phyloP scores from a whole-genome alignment of 2,329 filamentous ascomycete genomes.

The Botrytis tulipae region DNA sequence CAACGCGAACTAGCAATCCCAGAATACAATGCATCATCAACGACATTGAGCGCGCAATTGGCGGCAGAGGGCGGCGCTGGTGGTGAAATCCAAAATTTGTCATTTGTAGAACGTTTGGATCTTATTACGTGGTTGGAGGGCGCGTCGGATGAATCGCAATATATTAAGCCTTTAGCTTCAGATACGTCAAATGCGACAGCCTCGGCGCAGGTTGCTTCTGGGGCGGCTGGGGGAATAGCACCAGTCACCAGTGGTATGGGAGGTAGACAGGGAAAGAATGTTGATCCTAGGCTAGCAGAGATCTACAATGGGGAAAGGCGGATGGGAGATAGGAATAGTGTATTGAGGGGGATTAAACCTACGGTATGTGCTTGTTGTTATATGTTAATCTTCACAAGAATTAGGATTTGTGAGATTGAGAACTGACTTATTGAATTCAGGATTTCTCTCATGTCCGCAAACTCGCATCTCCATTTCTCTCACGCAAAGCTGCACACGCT shows the following conservation, averaged over 20 bases:
- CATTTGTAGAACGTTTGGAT: conserved; percentile 88
- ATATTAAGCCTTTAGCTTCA: conserved; percentile 79
- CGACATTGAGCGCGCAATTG: conserved; percentile 77
- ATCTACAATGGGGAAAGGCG: conserved; percentile 90
- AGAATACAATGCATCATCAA: conserved; percentile 84
- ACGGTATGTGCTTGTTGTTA: conserved; percentile 56
- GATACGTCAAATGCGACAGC: conserved; percentile 48
- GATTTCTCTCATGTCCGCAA: conserved; percentile 95
- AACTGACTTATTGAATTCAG: conserved; percentile 45
- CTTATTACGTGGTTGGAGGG: conserved; percentile 92
- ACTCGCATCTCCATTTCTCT: conserved; percentile 74
- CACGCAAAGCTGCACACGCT: conserved; percentile 50
- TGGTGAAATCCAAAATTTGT: conserved; percentile 78
- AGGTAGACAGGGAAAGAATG: conserved; percentile 58
- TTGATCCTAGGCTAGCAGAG: conserved; percentile 79
- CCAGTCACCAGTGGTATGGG: conserved; percentile 45
- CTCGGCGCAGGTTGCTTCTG: conserved; percentile 49
- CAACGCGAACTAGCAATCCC: conserved; percentile 88
- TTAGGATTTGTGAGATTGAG: neutral
- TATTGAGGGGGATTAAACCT: conserved; percentile 82
- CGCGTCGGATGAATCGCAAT: conserved; percentile 85
- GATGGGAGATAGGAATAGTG: conserved; percentile 89
- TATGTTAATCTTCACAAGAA: neutral
- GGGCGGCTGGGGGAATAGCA: conserved; percentile 43
- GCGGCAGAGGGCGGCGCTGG: conserved; percentile 49